Conservation (phyloP, 2,329 filamentous ascomycete species). For the Dothideomycetes sp. region DNA sequence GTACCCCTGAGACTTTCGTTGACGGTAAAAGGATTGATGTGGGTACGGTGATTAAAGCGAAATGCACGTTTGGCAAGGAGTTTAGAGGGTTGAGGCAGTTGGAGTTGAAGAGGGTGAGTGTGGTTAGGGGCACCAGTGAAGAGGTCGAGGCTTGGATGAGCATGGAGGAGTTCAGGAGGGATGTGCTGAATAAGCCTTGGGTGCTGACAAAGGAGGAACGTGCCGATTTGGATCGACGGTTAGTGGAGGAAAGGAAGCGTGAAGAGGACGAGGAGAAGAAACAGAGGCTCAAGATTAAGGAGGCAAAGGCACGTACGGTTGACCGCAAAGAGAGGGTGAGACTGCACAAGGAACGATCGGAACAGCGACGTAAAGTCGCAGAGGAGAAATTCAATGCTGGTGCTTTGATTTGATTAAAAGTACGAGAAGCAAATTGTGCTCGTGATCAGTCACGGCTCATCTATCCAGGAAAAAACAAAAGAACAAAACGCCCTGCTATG, state of each 20-base stretch:
- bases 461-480: background rate
- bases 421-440: too few species aligned
- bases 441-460: background rate
- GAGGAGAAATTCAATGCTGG: slow-evolving; percentile 36
- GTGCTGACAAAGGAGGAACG: slow-evolving; percentile 36
- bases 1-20: slow-evolving; percentile 37
- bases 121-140: slow-evolving; percentile 43
- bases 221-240: slow-evolving; percentile 31
- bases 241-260: slow-evolving; percentile 22
- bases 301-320: slow-evolving; percentile 26
- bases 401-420: slow-evolving; percentile 22
- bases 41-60: slow-evolving; percentile 46
- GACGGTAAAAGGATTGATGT: slow-evolving; percentile 30
- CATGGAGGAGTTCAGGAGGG: slow-evolving; percentile 39
- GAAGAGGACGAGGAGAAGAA: slow-evolving; percentile 24
- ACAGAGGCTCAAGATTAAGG: slow-evolving; percentile 25
- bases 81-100: slow-evolving; percentile 41
- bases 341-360: slow-evolving; percentile 25
- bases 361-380: slow-evolving; percentile 24
- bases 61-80: slow-evolving; percentile 47
- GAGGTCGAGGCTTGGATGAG: slow-evolving; percentile 47
- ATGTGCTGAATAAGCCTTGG: slow-evolving; percentile 47
- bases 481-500: slow-evolving; percentile 2
- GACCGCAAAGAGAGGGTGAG: slow-evolving; percentile 28
- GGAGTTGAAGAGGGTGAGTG: slow-evolving; percentile 43